These are phyloP conservation scores for Flaveria trinervia DNA, from an alignment of 129 eudicot species.

Conservation along the genomic window DNA sequence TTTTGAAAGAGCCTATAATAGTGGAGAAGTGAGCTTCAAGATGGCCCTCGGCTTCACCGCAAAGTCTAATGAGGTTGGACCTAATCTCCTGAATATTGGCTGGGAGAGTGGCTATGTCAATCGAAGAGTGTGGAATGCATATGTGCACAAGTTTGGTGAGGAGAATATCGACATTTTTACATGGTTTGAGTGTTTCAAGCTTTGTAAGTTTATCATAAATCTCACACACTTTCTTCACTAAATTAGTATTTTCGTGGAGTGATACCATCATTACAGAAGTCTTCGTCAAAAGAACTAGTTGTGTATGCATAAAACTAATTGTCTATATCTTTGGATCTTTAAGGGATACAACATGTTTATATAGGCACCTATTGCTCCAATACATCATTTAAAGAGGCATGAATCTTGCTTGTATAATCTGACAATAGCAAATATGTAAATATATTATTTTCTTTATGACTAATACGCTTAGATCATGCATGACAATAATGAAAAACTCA, in stretches of 20 bases:
- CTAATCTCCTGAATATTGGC: not conserved
- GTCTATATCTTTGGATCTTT: too few relatives aligned
- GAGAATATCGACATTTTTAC: not conserved
- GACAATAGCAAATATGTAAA: too few relatives aligned
- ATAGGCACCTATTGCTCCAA: not conserved
- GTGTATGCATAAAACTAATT: not conserved
- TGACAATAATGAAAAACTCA: too few relatives aligned
- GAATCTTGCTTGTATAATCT: not conserved
- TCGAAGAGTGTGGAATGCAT: not conserved
- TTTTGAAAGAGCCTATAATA: not conserved
- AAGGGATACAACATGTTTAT: not conserved
- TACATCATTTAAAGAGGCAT: not conserved
- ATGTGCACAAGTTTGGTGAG: not conserved
- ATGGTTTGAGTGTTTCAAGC: not conserved
- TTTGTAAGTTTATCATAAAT: not conserved
- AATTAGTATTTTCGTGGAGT: not conserved
- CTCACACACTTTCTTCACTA: not conserved
- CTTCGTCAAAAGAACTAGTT: too few relatives aligned
- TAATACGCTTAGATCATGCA: too few relatives aligned
- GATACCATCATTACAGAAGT: not conserved
- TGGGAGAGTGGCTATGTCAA: not conserved
- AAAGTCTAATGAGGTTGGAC: not conserved
- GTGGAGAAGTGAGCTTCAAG: not conserved
- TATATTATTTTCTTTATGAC: too few relatives aligned
- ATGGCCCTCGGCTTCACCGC: not conserved